phyloP scores from a whole-genome alignment of 1,139 yeast species.

The Schwanniomyces etchellsii region DNA sequence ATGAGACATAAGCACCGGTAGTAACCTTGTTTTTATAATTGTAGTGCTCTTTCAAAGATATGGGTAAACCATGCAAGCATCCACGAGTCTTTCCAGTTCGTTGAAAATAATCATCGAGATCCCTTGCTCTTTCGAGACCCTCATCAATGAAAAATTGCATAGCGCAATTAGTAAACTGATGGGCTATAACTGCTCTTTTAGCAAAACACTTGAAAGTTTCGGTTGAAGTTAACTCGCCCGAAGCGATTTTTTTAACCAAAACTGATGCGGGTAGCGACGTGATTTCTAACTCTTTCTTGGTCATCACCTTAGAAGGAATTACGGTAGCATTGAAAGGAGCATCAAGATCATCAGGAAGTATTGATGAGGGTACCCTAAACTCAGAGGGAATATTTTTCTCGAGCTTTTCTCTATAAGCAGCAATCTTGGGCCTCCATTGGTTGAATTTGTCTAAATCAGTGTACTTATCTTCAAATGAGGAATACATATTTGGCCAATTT shows the following conservation, averaged over 20 bases:
- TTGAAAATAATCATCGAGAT: conserved; percentile 16
- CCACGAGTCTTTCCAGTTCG: neutral
- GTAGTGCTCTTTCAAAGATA: conserved; percentile 11
- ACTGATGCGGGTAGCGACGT: neutral
- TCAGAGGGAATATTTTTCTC: conserved; percentile 36
- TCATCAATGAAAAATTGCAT: conserved; percentile 26
- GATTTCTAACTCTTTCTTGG: conserved; percentile 29
- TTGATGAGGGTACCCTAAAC: conserved; percentile 28
- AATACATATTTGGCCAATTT: conserved; percentile 11
- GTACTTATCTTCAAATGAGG: conserved; percentile 27
- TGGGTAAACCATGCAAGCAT: conserved; percentile 11
- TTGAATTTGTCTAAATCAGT: conserved; percentile 32
- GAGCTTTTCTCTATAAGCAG: conserved; percentile 41
- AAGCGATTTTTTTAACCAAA: neutral
- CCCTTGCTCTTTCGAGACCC: conserved; percentile 26
- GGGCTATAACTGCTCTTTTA: conserved; percentile 1
- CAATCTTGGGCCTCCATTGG: conserved; percentile 44
- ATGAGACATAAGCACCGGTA: conserved; percentile 9
- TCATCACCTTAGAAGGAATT: conserved; percentile 39
- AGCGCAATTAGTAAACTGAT: conserved; percentile 12
- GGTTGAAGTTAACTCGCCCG: neutral
- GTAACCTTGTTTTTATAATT: conserved; percentile 9
- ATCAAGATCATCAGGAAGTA: conserved; percentile 16
- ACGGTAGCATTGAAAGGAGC: conserved; percentile 39
- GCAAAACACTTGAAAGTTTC: conserved; percentile 1